Percentiles rank a stretch among this genome's conserved stretches.
These are phyloP conservation scores for Exsudoporus frostii DNA, from an alignment of 768 basidiomycete genomes.

Conservation along the genomic window DNA sequence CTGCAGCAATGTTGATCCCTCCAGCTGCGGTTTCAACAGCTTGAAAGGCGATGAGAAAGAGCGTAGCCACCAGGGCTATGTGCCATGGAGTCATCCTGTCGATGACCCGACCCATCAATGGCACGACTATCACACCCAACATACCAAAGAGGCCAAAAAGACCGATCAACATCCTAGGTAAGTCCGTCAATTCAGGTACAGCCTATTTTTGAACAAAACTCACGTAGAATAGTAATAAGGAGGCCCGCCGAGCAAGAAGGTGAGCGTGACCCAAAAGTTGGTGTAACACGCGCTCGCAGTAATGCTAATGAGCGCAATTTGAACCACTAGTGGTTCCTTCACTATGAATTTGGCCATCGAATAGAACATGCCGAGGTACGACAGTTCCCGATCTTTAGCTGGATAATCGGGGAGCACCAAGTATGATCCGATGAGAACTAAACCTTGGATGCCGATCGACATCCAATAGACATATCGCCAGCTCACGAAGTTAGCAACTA, in stretches of 20 bases:
- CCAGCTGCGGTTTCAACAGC: slow-evolving; percentile 64
- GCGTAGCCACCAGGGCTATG: slow-evolving; percentile 54
- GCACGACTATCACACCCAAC: slow-evolving; percentile 63
- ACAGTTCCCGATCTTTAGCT: slow-evolving; percentile 58
- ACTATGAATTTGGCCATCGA: slow-evolving; percentile 73
- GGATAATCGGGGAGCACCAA: slow-evolving; percentile 74
- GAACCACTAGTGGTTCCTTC: slow-evolving; percentile 75
- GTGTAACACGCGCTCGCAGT: slow-evolving; percentile 53
- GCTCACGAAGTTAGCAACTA: slow-evolving; percentile 64
- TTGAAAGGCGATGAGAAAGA: slow-evolving; percentile 47
- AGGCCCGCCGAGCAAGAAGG: slow-evolving; percentile 71
- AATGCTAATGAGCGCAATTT: slow-evolving; percentile 56
- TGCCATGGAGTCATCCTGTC: slow-evolving; percentile 74
- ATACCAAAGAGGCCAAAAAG: slow-evolving; percentile 69
- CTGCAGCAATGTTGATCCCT: slow-evolving; percentile 62
- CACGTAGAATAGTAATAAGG: slow-evolving; percentile 73
- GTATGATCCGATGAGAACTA: slow-evolving; percentile 56
- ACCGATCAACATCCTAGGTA: slow-evolving; percentile 49
- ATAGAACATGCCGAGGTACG: slow-evolving; percentile 61
- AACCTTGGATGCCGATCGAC: slow-evolving; percentile 61
- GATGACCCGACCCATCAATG: slow-evolving; percentile 62
- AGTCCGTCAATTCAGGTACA: background rate
- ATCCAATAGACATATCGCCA: slow-evolving; percentile 77
- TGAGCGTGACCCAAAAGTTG: slow-evolving; percentile 68
- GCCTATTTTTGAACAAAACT: slow-evolving; percentile 3